Percentiles rank a stretch among this genome's conserved stretches.
Conservation (phyloP, 768 basidiomycete genomes). For the Termitomyces sp. region DNA sequence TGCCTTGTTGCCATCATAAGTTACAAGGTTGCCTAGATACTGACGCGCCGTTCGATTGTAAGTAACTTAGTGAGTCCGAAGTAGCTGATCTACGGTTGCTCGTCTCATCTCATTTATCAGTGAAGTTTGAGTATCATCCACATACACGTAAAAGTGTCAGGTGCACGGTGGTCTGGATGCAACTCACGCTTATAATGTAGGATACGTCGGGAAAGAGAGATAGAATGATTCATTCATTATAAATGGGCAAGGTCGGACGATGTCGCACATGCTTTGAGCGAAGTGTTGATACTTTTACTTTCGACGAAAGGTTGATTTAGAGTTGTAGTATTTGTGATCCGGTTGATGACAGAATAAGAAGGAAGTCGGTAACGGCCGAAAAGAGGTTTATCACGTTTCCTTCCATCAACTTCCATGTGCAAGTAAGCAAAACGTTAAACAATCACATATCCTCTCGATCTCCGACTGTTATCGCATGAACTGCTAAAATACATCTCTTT, state of each 20-base stretch:
- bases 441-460: background rate
- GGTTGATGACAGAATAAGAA: background rate
- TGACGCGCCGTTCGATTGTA: background rate
- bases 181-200: background rate
- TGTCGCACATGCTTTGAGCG: background rate
- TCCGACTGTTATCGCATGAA: background rate
- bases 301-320: background rate
- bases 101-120: background rate
- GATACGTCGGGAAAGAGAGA: background rate
- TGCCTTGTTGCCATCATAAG: background rate
- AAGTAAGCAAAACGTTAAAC: background rate
- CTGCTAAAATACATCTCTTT: background rate
- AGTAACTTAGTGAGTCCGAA: background rate
- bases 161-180: background rate
- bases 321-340: background rate
- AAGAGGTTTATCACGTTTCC: background rate
- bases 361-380: background rate
- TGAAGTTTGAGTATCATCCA: background rate
- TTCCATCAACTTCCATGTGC: background rate
- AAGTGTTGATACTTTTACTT: background rate
- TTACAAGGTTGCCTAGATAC: background rate
- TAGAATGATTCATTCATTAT: background rate
- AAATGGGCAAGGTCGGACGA: background rate
- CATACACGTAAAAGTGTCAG: background rate
- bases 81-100: background rate